Conservation (phyloP, 352 stramenopile genomes). For the Pythium biforme region DNA sequence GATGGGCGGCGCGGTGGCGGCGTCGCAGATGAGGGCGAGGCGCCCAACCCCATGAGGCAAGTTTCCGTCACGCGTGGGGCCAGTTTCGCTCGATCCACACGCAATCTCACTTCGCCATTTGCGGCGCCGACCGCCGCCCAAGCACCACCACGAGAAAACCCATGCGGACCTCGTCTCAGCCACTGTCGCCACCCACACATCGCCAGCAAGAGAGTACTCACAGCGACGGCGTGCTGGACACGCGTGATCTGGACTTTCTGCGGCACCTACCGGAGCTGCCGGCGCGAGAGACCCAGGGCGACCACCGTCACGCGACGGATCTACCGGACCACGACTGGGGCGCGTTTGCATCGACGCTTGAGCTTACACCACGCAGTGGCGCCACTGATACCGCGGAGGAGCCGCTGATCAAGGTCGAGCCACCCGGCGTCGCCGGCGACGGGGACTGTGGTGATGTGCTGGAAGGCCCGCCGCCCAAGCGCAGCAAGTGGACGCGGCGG, state of each 20-base stretch:
- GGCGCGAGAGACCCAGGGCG: neutral
- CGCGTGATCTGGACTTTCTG: constrained; percentile 25
- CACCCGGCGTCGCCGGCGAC: neutral
- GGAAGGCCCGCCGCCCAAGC: constrained; percentile 28
- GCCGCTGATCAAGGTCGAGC: constrained; percentile 8
- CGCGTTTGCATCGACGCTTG: constrained; percentile 20
- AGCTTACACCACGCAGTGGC: constrained; percentile 2
- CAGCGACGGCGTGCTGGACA: constrained; percentile 6
- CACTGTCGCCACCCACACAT: neutral
- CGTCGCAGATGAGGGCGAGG: constrained; percentile 1
- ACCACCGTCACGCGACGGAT: neutral
- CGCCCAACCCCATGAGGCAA: constrained; percentile 2
- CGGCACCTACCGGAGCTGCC: constrained; percentile 17
- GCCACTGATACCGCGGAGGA: neutral
- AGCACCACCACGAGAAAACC: neutral
- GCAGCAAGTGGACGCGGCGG: constrained; percentile 59
- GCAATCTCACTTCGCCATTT: neutral
- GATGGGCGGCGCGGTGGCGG: constrained; percentile 15
- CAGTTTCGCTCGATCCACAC: constrained; percentile 6
- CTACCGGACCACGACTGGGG: constrained; percentile 18
- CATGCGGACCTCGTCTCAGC: constrained; percentile 6
- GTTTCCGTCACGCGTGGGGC: constrained; percentile 26
- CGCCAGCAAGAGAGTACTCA: neutral
- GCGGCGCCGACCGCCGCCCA: too few species aligned
- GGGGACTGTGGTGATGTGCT: neutral